A percentile compares a stretch with the other conserved stretches of the same genome.
Conservation (phyloP, 352 stramenopile genomes). For the Salisapilia sapeloensis region DNA sequence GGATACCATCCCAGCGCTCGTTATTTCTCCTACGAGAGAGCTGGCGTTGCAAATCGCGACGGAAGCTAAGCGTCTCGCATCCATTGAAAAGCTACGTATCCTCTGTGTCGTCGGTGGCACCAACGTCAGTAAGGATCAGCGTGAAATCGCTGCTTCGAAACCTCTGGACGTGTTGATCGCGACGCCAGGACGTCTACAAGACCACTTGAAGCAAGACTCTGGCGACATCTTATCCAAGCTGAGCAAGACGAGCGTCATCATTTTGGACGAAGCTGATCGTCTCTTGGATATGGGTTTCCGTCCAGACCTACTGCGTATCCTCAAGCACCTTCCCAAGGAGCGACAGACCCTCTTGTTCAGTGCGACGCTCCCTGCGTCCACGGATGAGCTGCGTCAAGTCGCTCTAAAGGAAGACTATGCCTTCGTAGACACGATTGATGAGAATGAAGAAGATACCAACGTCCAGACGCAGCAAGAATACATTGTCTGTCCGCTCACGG, state of each 20-base stretch:
- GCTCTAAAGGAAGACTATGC: slow-evolving; percentile 74
- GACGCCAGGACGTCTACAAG: slow-evolving; percentile 90
- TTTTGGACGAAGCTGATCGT: slow-evolving; percentile 94
- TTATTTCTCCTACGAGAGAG: slow-evolving; percentile 84
- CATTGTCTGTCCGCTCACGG: slow-evolving; percentile 44
- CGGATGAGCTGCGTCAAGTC: slow-evolving; percentile 78
- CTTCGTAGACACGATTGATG: slow-evolving; percentile 88
- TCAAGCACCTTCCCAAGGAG: slow-evolving; percentile 23
- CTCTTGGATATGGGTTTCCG: slow-evolving; percentile 94
- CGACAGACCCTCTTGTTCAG: slow-evolving; percentile 95
- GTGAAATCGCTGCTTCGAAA: slow-evolving; percentile 10
- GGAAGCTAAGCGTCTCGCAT: slow-evolving; percentile 75
- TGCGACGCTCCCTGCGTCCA: slow-evolving; percentile 82
- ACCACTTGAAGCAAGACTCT: slow-evolving; percentile 90
- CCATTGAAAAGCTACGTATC: slow-evolving; percentile 62
- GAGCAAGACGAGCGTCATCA: slow-evolving; percentile 29
- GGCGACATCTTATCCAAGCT: slow-evolving; percentile 54
- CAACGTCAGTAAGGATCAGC: slow-evolving; percentile 62
- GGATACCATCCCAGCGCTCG: slow-evolving; percentile 44
- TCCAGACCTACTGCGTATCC: slow-evolving; percentile 84
- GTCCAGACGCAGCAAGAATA: slow-evolving; percentile 77
- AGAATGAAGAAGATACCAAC: slow-evolving; percentile 84
- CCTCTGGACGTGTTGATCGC: slow-evolving; percentile 89
- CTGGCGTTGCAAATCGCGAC: slow-evolving; percentile 83
- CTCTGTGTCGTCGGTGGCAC: slow-evolving; percentile 78